These are phyloP conservation scores for Trametes villosa DNA, from an alignment of 768 basidiomycete genomes.

Conservation along the genomic window DNA sequence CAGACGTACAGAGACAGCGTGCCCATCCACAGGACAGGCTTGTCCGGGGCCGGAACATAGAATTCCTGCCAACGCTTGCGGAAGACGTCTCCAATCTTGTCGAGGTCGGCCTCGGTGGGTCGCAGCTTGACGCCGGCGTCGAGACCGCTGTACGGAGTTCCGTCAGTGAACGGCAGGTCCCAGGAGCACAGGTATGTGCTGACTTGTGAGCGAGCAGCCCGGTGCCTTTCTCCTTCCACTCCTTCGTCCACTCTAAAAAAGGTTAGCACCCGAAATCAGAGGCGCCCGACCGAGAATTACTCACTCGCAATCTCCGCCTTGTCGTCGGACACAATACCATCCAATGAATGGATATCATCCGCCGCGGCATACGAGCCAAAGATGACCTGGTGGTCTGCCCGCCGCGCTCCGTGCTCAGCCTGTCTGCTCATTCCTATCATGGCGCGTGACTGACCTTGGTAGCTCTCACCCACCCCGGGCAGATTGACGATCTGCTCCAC, in stretches of 20 bases:
- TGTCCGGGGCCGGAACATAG: slow-evolving; percentile 57
- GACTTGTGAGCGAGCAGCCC: slow-evolving; percentile 62
- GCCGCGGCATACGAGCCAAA: slow-evolving; percentile 19
- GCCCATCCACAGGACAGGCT: slow-evolving; percentile 53
- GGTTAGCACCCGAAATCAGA: no score
- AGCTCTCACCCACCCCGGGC: slow-evolving; percentile 50
- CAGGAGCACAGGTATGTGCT: neutral
- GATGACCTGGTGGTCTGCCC: slow-evolving; percentile 21
- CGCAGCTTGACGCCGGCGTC: slow-evolving; percentile 63
- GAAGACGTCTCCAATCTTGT: slow-evolving; percentile 54
- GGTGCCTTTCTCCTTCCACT: slow-evolving; percentile 43
- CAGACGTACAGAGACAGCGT: slow-evolving; percentile 39
- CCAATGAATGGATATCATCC: slow-evolving; percentile 27
- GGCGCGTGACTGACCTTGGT: slow-evolving; percentile 28
- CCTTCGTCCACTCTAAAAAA: slow-evolving; percentile 36
- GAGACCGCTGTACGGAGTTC: slow-evolving; percentile 44
- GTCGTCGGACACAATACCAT: slow-evolving; percentile 23
- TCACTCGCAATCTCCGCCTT: slow-evolving; percentile 25
- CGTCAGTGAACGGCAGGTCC: neutral
- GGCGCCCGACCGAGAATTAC: neutral
- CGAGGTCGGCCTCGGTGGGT: slow-evolving; percentile 53
- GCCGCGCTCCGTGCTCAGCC: no score
- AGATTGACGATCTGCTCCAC: slow-evolving; percentile 42
- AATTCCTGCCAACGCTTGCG: slow-evolving; percentile 51
- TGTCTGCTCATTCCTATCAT: neutral